phyloP scores from a whole-genome alignment of 2,329 filamentous ascomycete genomes.

The Zymoseptoria ardabiliae region DNA sequence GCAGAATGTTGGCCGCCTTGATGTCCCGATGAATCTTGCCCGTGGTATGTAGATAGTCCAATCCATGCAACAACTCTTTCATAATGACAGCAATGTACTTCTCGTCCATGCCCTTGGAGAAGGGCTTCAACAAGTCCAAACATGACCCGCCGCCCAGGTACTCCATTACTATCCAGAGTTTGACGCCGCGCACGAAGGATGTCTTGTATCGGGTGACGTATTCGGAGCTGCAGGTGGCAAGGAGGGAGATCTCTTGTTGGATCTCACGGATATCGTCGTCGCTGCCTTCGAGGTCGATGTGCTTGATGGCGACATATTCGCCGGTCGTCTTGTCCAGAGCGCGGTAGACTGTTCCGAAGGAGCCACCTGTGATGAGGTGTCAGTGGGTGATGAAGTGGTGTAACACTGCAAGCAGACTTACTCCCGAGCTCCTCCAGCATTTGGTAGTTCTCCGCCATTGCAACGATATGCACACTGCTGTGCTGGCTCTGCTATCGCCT shows the following conservation, averaged over 20 bases:
- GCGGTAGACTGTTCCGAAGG: conserved; percentile 95
- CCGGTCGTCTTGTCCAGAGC: conserved; percentile 86
- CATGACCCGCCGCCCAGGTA: conserved; percentile 93
- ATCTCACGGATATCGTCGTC: conserved; percentile 98
- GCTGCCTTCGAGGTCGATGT: conserved; percentile 98
- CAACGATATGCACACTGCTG: conserved; percentile 1
- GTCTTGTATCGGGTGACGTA: conserved; percentile 95
- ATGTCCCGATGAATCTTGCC: conserved; percentile 97
- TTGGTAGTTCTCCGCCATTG: conserved; percentile 78
- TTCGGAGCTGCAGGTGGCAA: conserved; percentile 89
- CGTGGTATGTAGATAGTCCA: conserved; percentile 90
- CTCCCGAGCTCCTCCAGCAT: conserved; percentile 94
- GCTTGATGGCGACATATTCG: conserved; percentile 89
- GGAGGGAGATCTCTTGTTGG: conserved; percentile 89
- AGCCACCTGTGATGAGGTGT: conserved; percentile 57
- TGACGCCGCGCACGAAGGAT: conserved; percentile 91
- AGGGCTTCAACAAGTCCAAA: conserved; percentile 86
- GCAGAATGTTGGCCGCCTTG: conserved; percentile 94
- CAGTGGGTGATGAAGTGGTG: background rate
- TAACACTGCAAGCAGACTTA: conserved; percentile 44
- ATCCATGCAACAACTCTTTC: conserved; percentile 77
- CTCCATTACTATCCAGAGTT: conserved; percentile 99
- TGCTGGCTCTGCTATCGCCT: conserved; percentile 5
- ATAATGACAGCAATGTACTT: conserved; percentile 89
- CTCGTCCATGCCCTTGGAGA: conserved; percentile 65